Conservation (phyloP, 371 early-diverging fungal genomes). For the Paraphysoderma sedebokerense region DNA sequence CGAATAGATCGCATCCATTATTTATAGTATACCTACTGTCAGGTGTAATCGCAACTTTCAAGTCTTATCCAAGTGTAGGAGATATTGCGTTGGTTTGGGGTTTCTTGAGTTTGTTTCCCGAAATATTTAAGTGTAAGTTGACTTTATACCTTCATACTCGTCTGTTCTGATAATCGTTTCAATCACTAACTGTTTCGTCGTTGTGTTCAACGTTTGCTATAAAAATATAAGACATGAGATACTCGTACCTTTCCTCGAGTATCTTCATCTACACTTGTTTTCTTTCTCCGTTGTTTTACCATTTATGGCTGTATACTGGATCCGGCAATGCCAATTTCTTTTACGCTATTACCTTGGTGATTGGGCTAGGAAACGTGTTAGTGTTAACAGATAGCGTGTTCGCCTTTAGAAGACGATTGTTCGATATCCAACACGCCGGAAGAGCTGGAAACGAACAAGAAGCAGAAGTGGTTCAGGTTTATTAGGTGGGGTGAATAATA, state of each 20-base stretch:
- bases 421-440: too few species aligned
- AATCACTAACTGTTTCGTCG: not conserved
- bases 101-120: slow-evolving; percentile 55
- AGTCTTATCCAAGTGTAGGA: slow-evolving; percentile 76
- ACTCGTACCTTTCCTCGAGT: slow-evolving; percentile 39
- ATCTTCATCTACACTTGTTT: slow-evolving; percentile 50
- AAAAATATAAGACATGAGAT: too few species aligned
- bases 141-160: not conserved
- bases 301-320: slow-evolving; percentile 84
- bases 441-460: too few species aligned
- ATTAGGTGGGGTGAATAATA: too few species aligned
- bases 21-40: too few species aligned
- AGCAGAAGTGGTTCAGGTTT: too few species aligned
- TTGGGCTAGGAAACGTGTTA: not conserved
- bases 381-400: not conserved
- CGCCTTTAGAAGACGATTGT: too few species aligned
- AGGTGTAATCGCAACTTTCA: slow-evolving; percentile 64
- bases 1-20: too few species aligned
- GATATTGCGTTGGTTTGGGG: slow-evolving; percentile 67
- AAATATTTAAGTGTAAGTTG: slow-evolving; percentile 66
- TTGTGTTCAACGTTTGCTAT: slow-evolving; percentile 28
- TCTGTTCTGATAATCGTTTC: too few species aligned
- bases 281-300: slow-evolving; percentile 77
- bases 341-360: slow-evolving; percentile 82
- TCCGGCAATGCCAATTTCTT: slow-evolving; percentile 95